Conservation (phyloP, 169 alveolate genomes). For the Amoebophrya sp. region DNA sequence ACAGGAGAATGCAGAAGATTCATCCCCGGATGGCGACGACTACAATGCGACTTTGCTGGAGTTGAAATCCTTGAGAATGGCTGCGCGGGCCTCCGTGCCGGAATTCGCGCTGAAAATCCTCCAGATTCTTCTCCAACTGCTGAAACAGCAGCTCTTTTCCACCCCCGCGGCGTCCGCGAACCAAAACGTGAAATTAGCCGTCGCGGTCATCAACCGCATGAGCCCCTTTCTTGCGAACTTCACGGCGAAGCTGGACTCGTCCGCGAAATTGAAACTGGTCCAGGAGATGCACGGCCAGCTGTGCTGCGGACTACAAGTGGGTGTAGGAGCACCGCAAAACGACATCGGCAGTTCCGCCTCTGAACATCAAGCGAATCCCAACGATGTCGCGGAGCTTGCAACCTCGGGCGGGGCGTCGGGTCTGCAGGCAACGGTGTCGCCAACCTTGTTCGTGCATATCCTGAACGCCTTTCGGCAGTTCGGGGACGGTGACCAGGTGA, state of each 20-base stretch:
- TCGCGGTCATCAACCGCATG: background rate
- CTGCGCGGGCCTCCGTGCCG: background rate
- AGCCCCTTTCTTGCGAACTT: background rate
- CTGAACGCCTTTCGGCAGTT: conserved; percentile 12
- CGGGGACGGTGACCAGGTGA: background rate
- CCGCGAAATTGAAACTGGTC: background rate
- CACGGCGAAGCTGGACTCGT: background rate
- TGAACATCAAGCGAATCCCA: background rate
- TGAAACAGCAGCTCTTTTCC: background rate
- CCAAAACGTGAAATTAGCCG: background rate
- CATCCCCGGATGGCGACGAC: background rate
- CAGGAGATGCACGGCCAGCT: background rate
- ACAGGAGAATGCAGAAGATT: no score
- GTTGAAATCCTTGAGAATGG: background rate
- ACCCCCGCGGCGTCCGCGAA: background rate
- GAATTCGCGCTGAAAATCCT: background rate
- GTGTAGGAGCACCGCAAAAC: no score
- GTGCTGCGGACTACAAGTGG: no score
- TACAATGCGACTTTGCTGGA: background rate
- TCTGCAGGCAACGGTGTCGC: background rate
- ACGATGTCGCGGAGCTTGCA: background rate
- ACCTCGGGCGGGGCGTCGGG: background rate
- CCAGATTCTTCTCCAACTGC: background rate
- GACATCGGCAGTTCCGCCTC: no score
- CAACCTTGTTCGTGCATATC: background rate